Conservation (phyloP, 2,329 filamentous ascomycete genomes). For the Penicillium psychrosexuale region DNA sequence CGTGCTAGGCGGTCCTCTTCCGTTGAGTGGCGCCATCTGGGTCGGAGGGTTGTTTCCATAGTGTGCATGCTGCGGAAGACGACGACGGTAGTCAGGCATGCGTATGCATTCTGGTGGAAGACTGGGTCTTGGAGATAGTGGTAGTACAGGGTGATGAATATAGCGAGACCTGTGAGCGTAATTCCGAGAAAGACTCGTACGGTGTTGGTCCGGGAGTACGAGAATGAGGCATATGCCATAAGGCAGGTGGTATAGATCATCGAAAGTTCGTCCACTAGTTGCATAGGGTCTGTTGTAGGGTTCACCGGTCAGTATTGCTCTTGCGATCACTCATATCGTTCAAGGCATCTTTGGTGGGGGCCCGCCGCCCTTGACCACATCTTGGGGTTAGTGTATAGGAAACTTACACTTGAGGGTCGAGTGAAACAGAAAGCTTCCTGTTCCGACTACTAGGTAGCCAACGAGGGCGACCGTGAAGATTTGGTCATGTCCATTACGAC, state of each 20-base stretch:
- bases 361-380: background rate
- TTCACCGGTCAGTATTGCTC: slow-evolving; percentile 18
- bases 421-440: slow-evolving; percentile 62
- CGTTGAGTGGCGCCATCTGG: slow-evolving; percentile 52
- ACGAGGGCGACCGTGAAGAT: slow-evolving; percentile 70
- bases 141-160: slow-evolving; percentile 75
- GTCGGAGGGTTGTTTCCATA: slow-evolving; percentile 67
- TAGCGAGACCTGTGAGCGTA: slow-evolving; percentile 54
- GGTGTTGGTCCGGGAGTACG: slow-evolving; percentile 58
- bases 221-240: slow-evolving; percentile 72
- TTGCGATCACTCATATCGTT: background rate
- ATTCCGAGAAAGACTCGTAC: slow-evolving; percentile 57
- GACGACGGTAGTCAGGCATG: slow-evolving; percentile 66
- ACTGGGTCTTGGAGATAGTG: slow-evolving; percentile 76
- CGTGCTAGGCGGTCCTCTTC: slow-evolving; percentile 45
- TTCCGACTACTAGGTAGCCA: slow-evolving; percentile 61
- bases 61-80: slow-evolving; percentile 72
- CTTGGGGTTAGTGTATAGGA: background rate
- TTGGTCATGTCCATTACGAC: slow-evolving; percentile 66
- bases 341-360: background rate
- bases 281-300: slow-evolving; percentile 59
- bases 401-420: slow-evolving; percentile 59
- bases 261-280: slow-evolving; percentile 66
- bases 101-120: slow-evolving; percentile 81
- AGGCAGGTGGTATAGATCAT: slow-evolving; percentile 72